These are phyloP conservation scores for Lotmaria passim DNA, from an alignment of 208 protist genomes.

Conservation along the genomic window DNA sequence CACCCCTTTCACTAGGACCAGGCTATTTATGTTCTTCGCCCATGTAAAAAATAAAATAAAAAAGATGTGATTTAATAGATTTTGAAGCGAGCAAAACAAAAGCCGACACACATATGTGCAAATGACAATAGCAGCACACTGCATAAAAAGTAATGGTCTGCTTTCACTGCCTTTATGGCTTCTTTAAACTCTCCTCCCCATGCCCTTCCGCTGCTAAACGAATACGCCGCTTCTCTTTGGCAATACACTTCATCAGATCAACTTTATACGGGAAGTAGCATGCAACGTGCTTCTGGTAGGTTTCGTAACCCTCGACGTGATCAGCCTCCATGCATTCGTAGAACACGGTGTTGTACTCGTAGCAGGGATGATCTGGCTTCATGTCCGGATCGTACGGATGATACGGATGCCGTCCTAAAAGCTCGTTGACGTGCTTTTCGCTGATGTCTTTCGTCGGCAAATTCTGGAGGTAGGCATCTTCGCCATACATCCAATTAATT, in stretches of 20 bases:
- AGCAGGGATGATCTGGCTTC: slow-evolving; percentile 68
- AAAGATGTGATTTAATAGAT: neutral
- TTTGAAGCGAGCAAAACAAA: neutral
- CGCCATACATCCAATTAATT: slow-evolving; percentile 90
- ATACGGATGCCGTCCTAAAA: slow-evolving; percentile 86
- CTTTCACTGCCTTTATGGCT: neutral
- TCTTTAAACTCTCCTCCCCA: neutral
- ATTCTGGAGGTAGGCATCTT: slow-evolving; percentile 76
- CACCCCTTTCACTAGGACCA: no score
- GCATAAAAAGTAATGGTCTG: neutral
- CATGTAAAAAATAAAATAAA: neutral
- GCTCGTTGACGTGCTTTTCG: slow-evolving; percentile 87
- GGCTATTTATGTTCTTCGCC: no score
- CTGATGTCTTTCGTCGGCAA: slow-evolving; percentile 61
- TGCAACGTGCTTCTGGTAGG: slow-evolving; percentile 86
- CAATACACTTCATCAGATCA: slow-evolving; percentile 89
- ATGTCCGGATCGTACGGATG: slow-evolving; percentile 85
- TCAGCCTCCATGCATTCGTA: slow-evolving; percentile 82
- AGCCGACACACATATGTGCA: no score
- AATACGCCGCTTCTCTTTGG: slow-evolving; percentile 60
- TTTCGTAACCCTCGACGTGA: slow-evolving; percentile 78
- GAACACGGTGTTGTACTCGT: slow-evolving; percentile 65
- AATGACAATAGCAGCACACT: no score
- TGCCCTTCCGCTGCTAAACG: slow-evolving; percentile 23
- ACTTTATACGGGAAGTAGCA: slow-evolving; percentile 89